Percentiles rank a stretch among this genome's conserved stretches.
Evolutionary conservation across 2,329 filamentous ascomycete species (phyloP).

Genomic region (Phialophora tarda): DNA sequence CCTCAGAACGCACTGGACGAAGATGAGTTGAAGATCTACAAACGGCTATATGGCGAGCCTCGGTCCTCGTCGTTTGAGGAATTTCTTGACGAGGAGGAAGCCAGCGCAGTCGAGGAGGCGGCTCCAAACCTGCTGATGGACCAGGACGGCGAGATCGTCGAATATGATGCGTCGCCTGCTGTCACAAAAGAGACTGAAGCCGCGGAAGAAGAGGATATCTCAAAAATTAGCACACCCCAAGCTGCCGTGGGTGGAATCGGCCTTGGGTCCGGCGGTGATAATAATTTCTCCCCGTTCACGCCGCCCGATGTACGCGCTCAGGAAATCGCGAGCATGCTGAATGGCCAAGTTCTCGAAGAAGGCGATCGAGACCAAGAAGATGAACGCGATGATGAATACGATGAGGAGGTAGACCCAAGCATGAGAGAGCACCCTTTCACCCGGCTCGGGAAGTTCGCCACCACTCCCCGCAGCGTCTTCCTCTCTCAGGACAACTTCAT

Average conservation of each 20-base stretch:
- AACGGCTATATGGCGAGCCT: conserved; percentile 79
- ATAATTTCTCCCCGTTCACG: conserved; percentile 29
- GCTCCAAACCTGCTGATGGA: conserved; percentile 46
- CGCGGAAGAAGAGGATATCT: background rate
- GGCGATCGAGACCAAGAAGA: conserved; percentile 48
- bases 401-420: conserved; percentile 41
- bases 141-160: conserved; percentile 46
- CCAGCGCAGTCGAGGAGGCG: conserved; percentile 44
- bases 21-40: conserved; percentile 76
- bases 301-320: conserved; percentile 42
- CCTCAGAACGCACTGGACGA: conserved; percentile 72
- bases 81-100: conserved; percentile 40
- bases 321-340: conserved; percentile 49
- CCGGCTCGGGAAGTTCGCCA: conserved; percentile 72
- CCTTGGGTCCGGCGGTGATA: conserved; percentile 21
- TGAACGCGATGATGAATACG: background rate
- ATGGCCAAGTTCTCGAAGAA: conserved; percentile 52
- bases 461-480: conserved; percentile 73
- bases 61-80: conserved; percentile 44
- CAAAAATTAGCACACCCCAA: background rate
- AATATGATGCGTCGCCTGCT: conserved; percentile 41
- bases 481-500: conserved; percentile 73
- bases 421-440: conserved; percentile 71
- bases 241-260: conserved; percentile 29
- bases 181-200: background rate